phyloP scores from a whole-genome alignment of 23 red algal species.

The Gracilaria gracilis region DNA sequence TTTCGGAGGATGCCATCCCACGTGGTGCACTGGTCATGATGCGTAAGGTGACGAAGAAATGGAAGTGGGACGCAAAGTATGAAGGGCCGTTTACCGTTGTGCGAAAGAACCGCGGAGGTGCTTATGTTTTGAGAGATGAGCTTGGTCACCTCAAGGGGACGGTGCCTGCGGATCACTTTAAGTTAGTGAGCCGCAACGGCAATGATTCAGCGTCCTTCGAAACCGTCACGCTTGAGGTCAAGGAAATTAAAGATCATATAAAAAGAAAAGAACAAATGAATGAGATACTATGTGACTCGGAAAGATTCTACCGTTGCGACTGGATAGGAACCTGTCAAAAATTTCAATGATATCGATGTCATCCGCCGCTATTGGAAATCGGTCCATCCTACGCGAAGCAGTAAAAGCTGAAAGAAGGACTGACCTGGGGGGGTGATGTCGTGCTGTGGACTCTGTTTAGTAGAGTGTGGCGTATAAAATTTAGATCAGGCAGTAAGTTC shows the following conservation, averaged over 20 bases:
- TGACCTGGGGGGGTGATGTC: too few species aligned
- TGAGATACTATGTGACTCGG: not conserved
- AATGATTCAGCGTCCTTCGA: not conserved
- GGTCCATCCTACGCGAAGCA: not conserved
- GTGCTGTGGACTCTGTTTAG: too few species aligned
- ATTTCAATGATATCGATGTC: conserved; percentile 1
- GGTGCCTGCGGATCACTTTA: not conserved
- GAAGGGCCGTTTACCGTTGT: conserved; percentile 2
- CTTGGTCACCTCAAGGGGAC: not conserved
- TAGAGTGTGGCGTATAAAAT: too few species aligned
- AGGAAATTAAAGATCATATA: not conserved
- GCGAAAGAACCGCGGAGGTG: conserved; percentile 3
- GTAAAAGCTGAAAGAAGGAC: too few species aligned
- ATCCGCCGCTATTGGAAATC: not conserved
- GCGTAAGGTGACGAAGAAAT: too few species aligned
- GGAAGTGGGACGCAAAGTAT: not conserved
- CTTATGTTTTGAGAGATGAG: conserved; percentile 19
- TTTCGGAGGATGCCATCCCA: not conserved
- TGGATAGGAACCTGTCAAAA: not conserved
- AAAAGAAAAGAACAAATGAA: not conserved
- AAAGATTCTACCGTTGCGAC: not conserved
- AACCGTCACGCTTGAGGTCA: too few species aligned
- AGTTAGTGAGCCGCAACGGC: not conserved
- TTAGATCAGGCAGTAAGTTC: too few species aligned
- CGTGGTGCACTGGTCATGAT: not conserved